Evolutionary conservation across 441 rosid genomes (phyloP).

Genomic region (Gossypium trilobum): DNA sequence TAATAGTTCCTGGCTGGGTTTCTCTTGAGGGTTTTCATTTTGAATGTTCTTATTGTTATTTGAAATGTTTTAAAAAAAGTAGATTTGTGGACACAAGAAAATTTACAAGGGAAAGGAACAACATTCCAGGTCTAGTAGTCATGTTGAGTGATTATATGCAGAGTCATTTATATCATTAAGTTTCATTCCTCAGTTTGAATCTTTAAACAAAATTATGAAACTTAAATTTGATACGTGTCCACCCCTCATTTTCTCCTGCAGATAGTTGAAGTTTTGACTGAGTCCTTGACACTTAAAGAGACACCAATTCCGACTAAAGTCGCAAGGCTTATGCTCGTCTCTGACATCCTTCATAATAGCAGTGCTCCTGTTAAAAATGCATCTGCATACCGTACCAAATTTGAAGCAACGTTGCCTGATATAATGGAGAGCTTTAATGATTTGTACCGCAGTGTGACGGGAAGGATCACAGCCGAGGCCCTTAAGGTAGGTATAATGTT

Average conservation of each 20-base stretch:
- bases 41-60: background rate
- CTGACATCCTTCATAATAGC: constrained; percentile 95
- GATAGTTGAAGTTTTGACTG: constrained; percentile 96
- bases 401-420: constrained; percentile 85
- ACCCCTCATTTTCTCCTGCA: constrained; percentile 24
- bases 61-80: background rate
- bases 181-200: background rate
- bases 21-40: background rate
- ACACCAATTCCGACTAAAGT: constrained; percentile 96
- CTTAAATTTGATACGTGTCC: background rate
- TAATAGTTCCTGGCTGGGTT: background rate
- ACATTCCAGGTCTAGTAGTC: background rate
- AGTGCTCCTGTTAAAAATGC: constrained; percentile 99
- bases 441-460: constrained; percentile 81
- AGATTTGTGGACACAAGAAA: background rate
- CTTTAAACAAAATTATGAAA: background rate
- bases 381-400: constrained; percentile 96
- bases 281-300: constrained; percentile 92
- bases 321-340: constrained; percentile 97
- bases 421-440: constrained; percentile 99
- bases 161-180: background rate
- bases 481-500: constrained; percentile 52
- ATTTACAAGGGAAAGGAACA: background rate
- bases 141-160: constrained; percentile 7
- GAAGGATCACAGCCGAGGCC: constrained; percentile 98